Conservation (phyloP, 768 basidiomycete genomes). For the Termitomyces sp. region DNA sequence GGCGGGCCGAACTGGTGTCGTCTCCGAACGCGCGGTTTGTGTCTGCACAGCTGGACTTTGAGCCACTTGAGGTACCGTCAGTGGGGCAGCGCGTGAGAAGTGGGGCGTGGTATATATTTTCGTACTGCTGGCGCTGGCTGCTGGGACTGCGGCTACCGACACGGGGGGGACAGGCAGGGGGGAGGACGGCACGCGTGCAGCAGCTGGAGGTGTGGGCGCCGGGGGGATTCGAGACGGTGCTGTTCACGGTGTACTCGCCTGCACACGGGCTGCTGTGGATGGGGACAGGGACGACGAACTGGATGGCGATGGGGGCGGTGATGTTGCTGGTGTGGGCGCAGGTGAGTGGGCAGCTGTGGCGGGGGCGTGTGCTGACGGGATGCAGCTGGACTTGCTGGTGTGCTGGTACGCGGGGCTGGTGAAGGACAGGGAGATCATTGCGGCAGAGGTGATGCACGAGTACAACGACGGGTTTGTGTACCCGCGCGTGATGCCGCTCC, state of each 20-base stretch:
- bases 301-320: slow-evolving; percentile 64
- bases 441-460: slow-evolving; percentile 78
- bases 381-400: slow-evolving; percentile 43
- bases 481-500: slow-evolving; percentile 72
- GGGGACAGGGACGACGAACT: slow-evolving; percentile 63
- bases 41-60: slow-evolving; percentile 42
- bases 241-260: slow-evolving; percentile 78
- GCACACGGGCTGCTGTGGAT: slow-evolving; percentile 72
- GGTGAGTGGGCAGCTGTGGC: slow-evolving; percentile 27
- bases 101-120: slow-evolving; percentile 46
- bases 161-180: slow-evolving; percentile 26
- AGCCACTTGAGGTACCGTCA: slow-evolving; percentile 38
- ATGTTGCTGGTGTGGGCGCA: slow-evolving; percentile 65
- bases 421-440: slow-evolving; percentile 71
- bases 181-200: slow-evolving; percentile 53
- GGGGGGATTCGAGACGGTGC: slow-evolving; percentile 58
- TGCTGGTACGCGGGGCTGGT: slow-evolving; percentile 57
- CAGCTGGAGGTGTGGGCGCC: slow-evolving; percentile 78
- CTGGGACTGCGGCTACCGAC: slow-evolving; percentile 51
- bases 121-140: slow-evolving; percentile 60
- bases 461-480: slow-evolving; percentile 85
- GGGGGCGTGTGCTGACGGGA: not conserved
- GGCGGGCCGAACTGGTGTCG: slow-evolving; percentile 55
- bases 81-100: slow-evolving; percentile 35
- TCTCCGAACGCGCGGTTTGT: slow-evolving; percentile 70